Evolutionary conservation across 1,284 basidiomycete genomes (phyloP).

Genomic region (Leccinum huronense): DNA sequence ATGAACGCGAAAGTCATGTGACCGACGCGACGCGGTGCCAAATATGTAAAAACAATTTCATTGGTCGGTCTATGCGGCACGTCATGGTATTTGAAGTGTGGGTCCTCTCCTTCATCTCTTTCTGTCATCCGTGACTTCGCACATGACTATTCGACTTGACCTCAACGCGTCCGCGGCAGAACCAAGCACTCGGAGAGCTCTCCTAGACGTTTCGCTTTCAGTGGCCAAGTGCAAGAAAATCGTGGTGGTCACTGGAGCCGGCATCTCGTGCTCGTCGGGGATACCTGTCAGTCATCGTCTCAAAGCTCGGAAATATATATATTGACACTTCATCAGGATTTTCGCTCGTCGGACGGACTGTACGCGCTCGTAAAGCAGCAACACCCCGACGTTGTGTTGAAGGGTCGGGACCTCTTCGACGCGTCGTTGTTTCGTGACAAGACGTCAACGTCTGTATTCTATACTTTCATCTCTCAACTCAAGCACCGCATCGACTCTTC

Average conservation of each 20-base stretch:
- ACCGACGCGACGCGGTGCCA: conserved; percentile 34
- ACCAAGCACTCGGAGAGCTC: conserved; percentile 51
- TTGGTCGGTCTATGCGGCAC: conserved; percentile 23
- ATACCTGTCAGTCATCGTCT: conserved; percentile 69
- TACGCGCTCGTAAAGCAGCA: conserved; percentile 85
- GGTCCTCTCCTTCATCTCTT: conserved; percentile 14
- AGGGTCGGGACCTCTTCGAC: conserved; percentile 89
- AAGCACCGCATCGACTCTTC: conserved; percentile 80
- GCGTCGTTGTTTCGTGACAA: conserved; percentile 82
- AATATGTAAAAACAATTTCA: conserved; percentile 33
- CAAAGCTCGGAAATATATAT: background rate
- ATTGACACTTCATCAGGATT: conserved; percentile 61
- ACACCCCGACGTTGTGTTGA: conserved; percentile 79
- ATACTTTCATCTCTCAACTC: conserved; percentile 91
- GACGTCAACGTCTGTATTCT: conserved; percentile 86
- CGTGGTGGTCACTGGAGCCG: conserved; percentile 86
- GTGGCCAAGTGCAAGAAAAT: conserved; percentile 84
- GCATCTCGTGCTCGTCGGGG: conserved; percentile 90
- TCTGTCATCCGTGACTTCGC: conserved; percentile 14
- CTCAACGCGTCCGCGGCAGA: conserved; percentile 48
- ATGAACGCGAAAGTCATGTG: conserved; percentile 31
- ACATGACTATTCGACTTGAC: conserved; percentile 59
- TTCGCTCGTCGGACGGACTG: conserved; percentile 84
- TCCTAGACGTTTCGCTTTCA: conserved; percentile 67
- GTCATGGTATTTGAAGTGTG: conserved; percentile 24